Evolutionary conservation across 2,329 filamentous ascomycete species (phyloP).

Genomic region (Sphaerulina musiva): DNA sequence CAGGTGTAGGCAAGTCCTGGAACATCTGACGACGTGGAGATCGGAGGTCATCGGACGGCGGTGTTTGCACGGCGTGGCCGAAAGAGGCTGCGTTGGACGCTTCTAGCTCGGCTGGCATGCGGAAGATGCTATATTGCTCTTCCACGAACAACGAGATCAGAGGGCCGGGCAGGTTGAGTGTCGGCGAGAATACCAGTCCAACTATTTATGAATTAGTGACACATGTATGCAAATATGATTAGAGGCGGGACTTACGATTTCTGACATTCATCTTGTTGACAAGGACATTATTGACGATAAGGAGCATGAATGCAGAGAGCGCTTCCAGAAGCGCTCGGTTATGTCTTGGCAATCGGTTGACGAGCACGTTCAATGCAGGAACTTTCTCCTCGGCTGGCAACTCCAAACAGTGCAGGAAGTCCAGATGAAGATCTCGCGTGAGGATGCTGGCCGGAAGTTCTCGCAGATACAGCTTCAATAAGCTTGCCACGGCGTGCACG

Average conservation of each 20-base stretch:
- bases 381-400: conserved; percentile 69
- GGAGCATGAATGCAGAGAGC: conserved; percentile 79
- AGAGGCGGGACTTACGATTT: conserved; percentile 49
- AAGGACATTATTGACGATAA: conserved; percentile 82
- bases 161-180: conserved; percentile 89
- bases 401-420: conserved; percentile 68
- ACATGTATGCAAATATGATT: not conserved
- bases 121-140: conserved; percentile 82
- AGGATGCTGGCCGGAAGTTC: conserved; percentile 88
- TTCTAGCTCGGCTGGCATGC: conserved; percentile 41
- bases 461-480: conserved; percentile 88
- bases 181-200: conserved; percentile 95
- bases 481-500: conserved; percentile 88
- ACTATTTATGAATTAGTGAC: conserved; percentile 44
- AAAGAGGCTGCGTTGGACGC: conserved; percentile 5
- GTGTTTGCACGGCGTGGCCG: conserved; percentile 31
- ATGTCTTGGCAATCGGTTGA: conserved; percentile 69
- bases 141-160: conserved; percentile 91
- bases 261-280: conserved; percentile 97
- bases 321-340: conserved; percentile 80
- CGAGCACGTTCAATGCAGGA: conserved; percentile 65
- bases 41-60: conserved; percentile 49
- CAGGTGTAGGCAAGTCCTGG: conserved; percentile 58
- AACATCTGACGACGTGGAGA: conserved; percentile 62
- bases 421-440: conserved; percentile 80